Evolutionary conservation across 305 asterid species (phyloP).

Genomic region (Plantago rigida): DNA sequence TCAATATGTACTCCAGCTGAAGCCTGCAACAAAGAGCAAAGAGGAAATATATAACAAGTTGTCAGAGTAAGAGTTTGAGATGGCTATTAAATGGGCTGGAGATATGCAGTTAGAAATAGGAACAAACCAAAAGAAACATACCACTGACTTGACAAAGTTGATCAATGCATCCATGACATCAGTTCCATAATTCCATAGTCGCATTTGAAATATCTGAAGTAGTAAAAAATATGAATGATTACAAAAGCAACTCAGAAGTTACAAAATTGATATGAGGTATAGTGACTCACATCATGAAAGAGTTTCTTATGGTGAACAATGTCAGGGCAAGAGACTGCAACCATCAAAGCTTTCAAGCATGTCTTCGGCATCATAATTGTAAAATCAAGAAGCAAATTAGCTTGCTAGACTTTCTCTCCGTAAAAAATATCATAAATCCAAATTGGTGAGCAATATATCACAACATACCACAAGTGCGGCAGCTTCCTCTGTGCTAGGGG

Average conservation of each 20-base stretch:
- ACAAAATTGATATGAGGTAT: not conserved
- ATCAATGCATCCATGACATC: conserved; percentile 79
- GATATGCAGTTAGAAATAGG: too few species aligned
- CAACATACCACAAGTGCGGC: conserved; percentile 76
- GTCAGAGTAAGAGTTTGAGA: not conserved
- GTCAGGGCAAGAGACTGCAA: conserved; percentile 63
- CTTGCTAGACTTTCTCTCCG: not conserved
- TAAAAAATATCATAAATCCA: not conserved
- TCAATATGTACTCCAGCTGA: conserved; percentile 66
- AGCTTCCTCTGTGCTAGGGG: conserved; percentile 48
- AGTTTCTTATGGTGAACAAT: conserved; percentile 59
- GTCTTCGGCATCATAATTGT: conserved; percentile 45
- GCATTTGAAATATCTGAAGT: conserved; percentile 62
- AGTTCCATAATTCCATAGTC: conserved; percentile 70
- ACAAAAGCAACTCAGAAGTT: not conserved
- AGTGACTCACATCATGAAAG: conserved; percentile 58
- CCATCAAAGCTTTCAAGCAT: conserved; percentile 68
- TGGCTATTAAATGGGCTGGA: too few species aligned
- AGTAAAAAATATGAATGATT: conserved; percentile 9
- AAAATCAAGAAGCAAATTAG: conserved; percentile 8
- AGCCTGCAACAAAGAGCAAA: conserved; percentile 41
- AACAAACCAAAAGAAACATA: conserved; percentile 22
- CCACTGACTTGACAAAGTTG: conserved; percentile 63
- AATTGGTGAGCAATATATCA: conserved; percentile 6
- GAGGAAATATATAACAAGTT: too few species aligned